Base-by-base conservation (phyloP, 78 protist species). In the Isochrysis galbana region DNA sequence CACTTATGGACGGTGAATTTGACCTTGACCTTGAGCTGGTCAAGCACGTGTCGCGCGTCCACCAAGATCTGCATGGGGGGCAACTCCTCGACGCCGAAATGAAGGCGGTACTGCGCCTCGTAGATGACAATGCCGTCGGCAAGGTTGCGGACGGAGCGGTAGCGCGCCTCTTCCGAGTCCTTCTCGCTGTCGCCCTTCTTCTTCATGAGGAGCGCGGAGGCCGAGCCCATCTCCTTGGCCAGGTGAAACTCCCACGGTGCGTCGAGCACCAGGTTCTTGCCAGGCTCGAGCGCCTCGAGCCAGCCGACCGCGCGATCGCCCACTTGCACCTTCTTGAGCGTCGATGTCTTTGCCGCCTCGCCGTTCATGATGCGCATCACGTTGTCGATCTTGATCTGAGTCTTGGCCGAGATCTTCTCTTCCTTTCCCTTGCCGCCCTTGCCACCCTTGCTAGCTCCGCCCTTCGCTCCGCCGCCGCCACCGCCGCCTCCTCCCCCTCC, bases 171-270 rank as follows among this genome's bases (percentile, higher is more conserved):
- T 25, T 5, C 2, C 54, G 36, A 22, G 44, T 80, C 54, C 86
- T 39, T 77, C 34, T 36, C 5, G n/a, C n/a, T 19, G 32, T 44
- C 51, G 42, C 41, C 29, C 55, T 44, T 38, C 88, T 80, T 44
- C 88, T 44, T 80, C 26, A 0, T 0, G n/a, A 80, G 47, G 29
- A 26, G 39, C 21, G 19, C 38, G 34, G 39, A 0, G 88, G 88
- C 88, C 41, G 10, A 10, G 55, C 47, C 88, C 54, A 80, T 39
- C 88, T 80, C 88, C 47, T 44, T 44, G 34, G 88, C 88, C 17
- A 80, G 55, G 55, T 80, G 88, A 34, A 80, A 54, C 88, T 80
- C 88, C 88, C 88, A 80, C 34, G 88, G 88, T 29, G 88, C 88
- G 55, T 80, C 54, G 38, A 29, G 34, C 39, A 26, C 54, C 38